Evolutionary conservation across 2,329 filamentous ascomycete genomes (phyloP).

Genomic region (Macrophomina pseudophaseolina): DNA sequence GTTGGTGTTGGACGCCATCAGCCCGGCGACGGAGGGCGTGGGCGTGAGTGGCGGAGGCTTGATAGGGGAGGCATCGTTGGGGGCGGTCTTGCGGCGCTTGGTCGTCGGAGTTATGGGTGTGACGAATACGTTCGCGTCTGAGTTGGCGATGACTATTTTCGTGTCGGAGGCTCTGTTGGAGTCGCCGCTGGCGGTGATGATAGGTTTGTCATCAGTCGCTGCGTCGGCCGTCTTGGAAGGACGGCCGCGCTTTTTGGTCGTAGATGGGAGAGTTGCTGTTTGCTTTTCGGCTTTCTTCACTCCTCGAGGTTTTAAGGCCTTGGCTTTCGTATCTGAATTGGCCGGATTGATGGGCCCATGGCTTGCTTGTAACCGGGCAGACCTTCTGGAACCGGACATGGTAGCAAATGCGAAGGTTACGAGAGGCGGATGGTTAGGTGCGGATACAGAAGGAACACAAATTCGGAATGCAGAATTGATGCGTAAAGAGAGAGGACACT

Average conservation of each 20-base stretch:
- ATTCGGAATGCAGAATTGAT: background rate
- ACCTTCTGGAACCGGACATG: slow-evolving; percentile 17
- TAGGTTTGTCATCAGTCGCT: background rate
- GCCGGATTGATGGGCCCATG: background rate
- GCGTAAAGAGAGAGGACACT: background rate
- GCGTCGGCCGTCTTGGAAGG: background rate
- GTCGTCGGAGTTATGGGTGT: background rate
- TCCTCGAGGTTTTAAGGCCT: background rate
- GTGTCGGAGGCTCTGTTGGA: background rate
- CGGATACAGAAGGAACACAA: background rate
- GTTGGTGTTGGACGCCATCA: slow-evolving; percentile 46
- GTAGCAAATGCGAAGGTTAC: background rate
- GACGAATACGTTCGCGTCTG: slow-evolving; percentile 1
- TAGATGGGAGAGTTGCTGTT: background rate
- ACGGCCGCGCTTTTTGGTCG: slow-evolving; percentile 18
- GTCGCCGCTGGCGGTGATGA: background rate
- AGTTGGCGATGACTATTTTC: slow-evolving; percentile 31
- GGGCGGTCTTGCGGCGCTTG: background rate
- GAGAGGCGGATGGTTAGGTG: background rate
- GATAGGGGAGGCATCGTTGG: slow-evolving; percentile 36
- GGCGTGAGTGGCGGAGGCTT: slow-evolving; percentile 12
- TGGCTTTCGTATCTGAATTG: background rate
- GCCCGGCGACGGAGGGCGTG: slow-evolving; percentile 55
- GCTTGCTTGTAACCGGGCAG: slow-evolving; percentile 16
- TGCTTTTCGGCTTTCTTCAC: background rate